These are phyloP conservation scores for Sungouiella blattae DNA, from an alignment of 805 yeast species.

Conservation along the genomic window DNA sequence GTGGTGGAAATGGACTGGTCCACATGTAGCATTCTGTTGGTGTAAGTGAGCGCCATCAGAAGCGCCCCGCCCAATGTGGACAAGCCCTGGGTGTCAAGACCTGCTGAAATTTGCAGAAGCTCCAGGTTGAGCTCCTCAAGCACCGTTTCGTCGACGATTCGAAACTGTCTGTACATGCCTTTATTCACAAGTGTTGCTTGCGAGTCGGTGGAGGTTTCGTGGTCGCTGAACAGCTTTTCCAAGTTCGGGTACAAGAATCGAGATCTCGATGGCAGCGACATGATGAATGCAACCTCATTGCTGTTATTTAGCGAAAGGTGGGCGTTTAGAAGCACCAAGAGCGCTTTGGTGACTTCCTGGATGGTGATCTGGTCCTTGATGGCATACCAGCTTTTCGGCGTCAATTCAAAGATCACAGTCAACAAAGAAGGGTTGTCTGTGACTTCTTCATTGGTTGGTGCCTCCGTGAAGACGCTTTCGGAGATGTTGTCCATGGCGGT, in stretches of 20 bases:
- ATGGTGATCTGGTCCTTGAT: constrained; percentile 47
- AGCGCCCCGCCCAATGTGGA: constrained; percentile 67
- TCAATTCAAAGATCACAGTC: constrained; percentile 72
- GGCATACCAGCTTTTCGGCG: constrained; percentile 65
- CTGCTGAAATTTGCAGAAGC: constrained; percentile 14
- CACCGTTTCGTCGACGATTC: constrained; percentile 71
- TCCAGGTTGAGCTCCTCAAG: constrained; percentile 53
- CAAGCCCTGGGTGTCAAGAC: constrained; percentile 40
- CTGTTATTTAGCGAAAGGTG: constrained; percentile 83
- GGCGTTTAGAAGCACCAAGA: constrained; percentile 78
- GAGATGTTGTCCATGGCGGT: constrained; percentile 66
- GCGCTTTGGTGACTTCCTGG: constrained; percentile 57
- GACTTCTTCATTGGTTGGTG: constrained; percentile 20
- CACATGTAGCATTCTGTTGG: constrained; percentile 59
- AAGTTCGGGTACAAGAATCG: constrained; percentile 64
- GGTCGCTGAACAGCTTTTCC: constrained; percentile 9
- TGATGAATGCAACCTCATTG: constrained; percentile 78
- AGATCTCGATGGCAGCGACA: constrained; percentile 70
- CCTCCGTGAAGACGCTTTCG: constrained; percentile 50
- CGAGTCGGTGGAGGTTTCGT: constrained; percentile 10
- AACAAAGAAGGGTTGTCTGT: constrained; percentile 66
- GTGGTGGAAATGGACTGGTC: constrained; percentile 45
- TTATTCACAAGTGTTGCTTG: constrained; percentile 31
- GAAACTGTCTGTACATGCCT: constrained; percentile 83
- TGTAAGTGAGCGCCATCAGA: constrained; percentile 75